A percentile compares a stretch with the other conserved stretches of the same genome.
phyloP scores from a whole-genome alignment of 2,329 filamentous ascomycete genomes.

The Trichoderma semiorbis region DNA sequence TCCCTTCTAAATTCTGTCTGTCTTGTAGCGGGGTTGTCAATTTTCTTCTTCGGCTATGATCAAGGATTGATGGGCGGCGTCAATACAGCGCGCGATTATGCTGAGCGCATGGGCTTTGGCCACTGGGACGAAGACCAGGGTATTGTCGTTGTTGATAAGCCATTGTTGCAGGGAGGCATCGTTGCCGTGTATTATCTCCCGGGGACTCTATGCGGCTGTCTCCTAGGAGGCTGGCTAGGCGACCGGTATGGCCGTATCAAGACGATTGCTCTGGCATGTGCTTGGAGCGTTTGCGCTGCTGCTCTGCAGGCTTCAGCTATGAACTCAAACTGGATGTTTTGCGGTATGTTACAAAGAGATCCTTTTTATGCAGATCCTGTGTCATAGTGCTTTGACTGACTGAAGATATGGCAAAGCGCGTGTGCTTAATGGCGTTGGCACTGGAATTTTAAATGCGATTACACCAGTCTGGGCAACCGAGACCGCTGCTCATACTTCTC shows the following conservation, averaged over 20 bases:
- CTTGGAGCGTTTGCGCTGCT: slow-evolving; percentile 60
- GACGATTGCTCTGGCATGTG: slow-evolving; percentile 57
- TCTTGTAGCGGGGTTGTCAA: slow-evolving; percentile 59
- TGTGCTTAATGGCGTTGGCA: slow-evolving; percentile 58
- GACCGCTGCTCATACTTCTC: slow-evolving; percentile 62
- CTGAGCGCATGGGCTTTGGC: slow-evolving; percentile 62
- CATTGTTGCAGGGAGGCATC: slow-evolving; percentile 34
- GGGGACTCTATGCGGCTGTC: slow-evolving; percentile 57
- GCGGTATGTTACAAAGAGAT: slow-evolving; percentile 39
- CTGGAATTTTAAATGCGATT: slow-evolving; percentile 67
- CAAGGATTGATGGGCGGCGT: slow-evolving; percentile 61
- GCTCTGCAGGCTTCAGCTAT: slow-evolving; percentile 62
- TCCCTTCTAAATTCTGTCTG: slow-evolving; percentile 59
- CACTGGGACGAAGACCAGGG: slow-evolving; percentile 48
- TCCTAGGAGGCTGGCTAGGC: slow-evolving; percentile 61
- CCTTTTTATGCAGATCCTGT: neutral
- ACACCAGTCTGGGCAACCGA: slow-evolving; percentile 71
- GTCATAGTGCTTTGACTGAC: neutral
- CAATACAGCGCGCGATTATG: slow-evolving; percentile 63
- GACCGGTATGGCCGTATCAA: slow-evolving; percentile 61
- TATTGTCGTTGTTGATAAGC: slow-evolving; percentile 55
- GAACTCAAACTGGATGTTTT: slow-evolving; percentile 69
- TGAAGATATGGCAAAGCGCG: slow-evolving; percentile 22
- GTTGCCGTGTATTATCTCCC: slow-evolving; percentile 44
- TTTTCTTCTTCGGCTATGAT: slow-evolving; percentile 65